Percentiles rank a stretch among this genome's conserved stretches.
These are phyloP conservation scores for Penicillium cinerascens DNA, from an alignment of 495 filamentous ascomycete genomes.

Conservation along the genomic window DNA sequence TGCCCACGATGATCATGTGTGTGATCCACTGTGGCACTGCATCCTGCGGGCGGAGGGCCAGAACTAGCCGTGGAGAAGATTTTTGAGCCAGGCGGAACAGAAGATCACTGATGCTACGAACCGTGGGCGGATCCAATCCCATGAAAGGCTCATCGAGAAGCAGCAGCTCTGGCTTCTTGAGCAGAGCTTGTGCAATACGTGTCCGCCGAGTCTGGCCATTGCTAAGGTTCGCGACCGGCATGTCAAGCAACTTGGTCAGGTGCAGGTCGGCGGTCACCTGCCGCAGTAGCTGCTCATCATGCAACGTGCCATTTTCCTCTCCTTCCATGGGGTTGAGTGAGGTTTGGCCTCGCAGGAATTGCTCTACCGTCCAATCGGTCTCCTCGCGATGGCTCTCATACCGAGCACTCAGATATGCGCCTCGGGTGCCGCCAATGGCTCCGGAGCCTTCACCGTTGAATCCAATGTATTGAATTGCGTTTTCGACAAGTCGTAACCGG, in stretches of 20 bases:
- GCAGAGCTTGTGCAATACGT: slow-evolving; percentile 78
- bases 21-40: slow-evolving; percentile 85
- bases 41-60: slow-evolving; percentile 82
- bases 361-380: slow-evolving; percentile 77
- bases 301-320: slow-evolving; percentile 40
- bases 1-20: slow-evolving; percentile 66
- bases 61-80: slow-evolving; percentile 64
- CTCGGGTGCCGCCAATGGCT: slow-evolving; percentile 54
- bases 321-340: slow-evolving; percentile 67
- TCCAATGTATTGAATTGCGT: slow-evolving; percentile 79
- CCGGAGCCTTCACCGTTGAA: slow-evolving; percentile 61
- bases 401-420: slow-evolving; percentile 83
- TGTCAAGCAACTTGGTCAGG: slow-evolving; percentile 60
- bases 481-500: slow-evolving; percentile 50
- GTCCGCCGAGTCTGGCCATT: slow-evolving; percentile 90
- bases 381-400: slow-evolving; percentile 87
- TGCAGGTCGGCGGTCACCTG: slow-evolving; percentile 63
- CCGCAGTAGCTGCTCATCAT: slow-evolving; percentile 47
- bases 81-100: slow-evolving; percentile 61
- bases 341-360: slow-evolving; percentile 75
- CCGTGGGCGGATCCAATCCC: slow-evolving; percentile 85
- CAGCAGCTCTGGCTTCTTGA: slow-evolving; percentile 73
- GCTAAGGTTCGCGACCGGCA: slow-evolving; percentile 83
- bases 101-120: slow-evolving; percentile 62
- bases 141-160: slow-evolving; percentile 95